A percentile compares a stretch with the other conserved stretches of the same genome.
Evolutionary conservation across 164 flowering plant species (phyloP).

Genomic region (Kingdonia uniflora): DNA sequence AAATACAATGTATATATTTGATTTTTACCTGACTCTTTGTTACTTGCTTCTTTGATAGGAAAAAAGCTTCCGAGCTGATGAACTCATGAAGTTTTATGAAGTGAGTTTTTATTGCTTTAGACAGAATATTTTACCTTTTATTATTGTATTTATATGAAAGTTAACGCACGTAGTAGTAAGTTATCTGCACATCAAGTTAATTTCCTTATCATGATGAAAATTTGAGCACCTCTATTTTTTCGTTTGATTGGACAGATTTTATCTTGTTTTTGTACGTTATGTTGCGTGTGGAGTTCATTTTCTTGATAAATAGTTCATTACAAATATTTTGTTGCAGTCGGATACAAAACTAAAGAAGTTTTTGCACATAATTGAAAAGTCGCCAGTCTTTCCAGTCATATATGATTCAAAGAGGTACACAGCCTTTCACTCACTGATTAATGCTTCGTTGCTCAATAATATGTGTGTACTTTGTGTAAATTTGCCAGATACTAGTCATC

Average conservation of each 20-base stretch:
- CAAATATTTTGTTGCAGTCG: slow-evolving; percentile 42
- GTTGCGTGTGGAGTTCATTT: neutral
- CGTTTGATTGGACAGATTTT: too few species aligned
- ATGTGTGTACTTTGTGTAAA: neutral
- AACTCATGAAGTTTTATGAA: slow-evolving; percentile 87
- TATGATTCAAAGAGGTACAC: slow-evolving; percentile 71
- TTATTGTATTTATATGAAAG: too few species aligned
- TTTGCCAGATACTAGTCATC: too few species aligned
- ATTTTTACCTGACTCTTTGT: too few species aligned
- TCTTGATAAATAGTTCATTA: slow-evolving; percentile 7
- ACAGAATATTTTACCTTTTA: neutral
- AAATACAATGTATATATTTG: too few species aligned
- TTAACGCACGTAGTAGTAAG: too few species aligned
- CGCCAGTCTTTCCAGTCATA: slow-evolving; percentile 80
- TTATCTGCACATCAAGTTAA: too few species aligned
- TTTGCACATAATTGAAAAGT: slow-evolving; percentile 85
- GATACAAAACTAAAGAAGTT: slow-evolving; percentile 93
- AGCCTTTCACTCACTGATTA: neutral
- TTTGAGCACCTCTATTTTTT: too few species aligned
- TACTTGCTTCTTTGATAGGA: slow-evolving; percentile 25
- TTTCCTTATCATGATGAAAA: too few species aligned
- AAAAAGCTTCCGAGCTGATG: slow-evolving; percentile 76
- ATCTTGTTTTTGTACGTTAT: too few species aligned
- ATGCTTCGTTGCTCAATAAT: neutral
- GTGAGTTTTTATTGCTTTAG: slow-evolving; percentile 37